A percentile compares a stretch with the other conserved stretches of the same genome.
Conservation (phyloP, 2,329 filamentous ascomycete species). For the Beauveria medogensis region DNA sequence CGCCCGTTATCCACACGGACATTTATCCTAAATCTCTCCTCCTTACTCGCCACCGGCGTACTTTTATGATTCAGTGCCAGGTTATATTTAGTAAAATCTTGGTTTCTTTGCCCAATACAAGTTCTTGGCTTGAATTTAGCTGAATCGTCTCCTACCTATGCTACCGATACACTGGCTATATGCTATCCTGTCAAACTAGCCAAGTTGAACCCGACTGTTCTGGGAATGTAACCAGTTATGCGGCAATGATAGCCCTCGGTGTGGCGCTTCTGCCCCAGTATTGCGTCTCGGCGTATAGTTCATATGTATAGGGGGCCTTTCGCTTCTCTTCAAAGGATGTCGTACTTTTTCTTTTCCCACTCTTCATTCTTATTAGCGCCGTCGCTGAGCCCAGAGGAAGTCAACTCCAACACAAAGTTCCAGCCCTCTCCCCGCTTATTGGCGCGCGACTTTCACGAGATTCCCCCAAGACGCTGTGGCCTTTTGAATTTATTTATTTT, state of each 20-base stretch:
- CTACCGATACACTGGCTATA: background rate
- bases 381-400: background rate
- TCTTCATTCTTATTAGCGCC: slow-evolving; percentile 2
- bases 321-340: background rate
- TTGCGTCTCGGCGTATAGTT: slow-evolving; percentile 11
- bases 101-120: background rate
- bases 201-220: background rate
- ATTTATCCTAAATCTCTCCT: background rate
- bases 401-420: background rate
- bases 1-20: background rate
- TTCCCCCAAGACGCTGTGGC: background rate
- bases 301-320: slow-evolving; percentile 5
- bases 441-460: background rate
- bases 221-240: background rate
- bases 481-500: background rate
- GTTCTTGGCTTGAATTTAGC: background rate
- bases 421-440: slow-evolving; percentile 5
- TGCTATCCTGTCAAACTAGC: background rate
- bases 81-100: background rate
- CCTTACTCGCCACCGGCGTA: background rate
- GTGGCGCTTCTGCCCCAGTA: slow-evolving; percentile 11
- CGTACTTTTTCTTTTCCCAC: background rate
- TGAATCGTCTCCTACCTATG: background rate
- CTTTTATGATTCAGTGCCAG: background rate
- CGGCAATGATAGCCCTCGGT: slow-evolving; percentile 1